These are phyloP conservation scores for Comarum palustre DNA, from an alignment of 306 rosid genomes.

Conservation along the genomic window DNA sequence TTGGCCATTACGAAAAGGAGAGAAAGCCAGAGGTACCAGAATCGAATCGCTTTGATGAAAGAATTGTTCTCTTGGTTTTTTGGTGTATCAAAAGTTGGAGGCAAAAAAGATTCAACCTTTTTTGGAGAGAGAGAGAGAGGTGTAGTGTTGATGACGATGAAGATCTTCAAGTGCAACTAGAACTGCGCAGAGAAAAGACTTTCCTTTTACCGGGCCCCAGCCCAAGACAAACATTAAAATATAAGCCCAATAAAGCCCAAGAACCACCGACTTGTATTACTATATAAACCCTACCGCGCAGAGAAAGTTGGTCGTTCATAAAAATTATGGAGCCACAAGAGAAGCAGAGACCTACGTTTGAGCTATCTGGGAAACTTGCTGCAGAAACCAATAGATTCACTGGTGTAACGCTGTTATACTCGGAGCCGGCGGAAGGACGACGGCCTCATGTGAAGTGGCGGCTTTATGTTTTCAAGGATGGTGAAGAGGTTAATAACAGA, in stretches of 20 bases:
- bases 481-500: constrained; percentile 78
- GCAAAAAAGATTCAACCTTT: neutral
- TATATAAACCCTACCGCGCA: neutral
- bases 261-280: too few relatives aligned
- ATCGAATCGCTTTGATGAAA: neutral
- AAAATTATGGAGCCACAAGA: constrained; percentile 61
- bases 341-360: constrained; percentile 89
- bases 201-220: neutral
- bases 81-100: neutral
- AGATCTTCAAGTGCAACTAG: neutral
- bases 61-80: neutral
- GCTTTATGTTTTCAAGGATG: constrained; percentile 89
- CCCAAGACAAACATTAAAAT: neutral
- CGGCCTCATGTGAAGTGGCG: constrained; percentile 80
- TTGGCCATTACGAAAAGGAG: constrained; percentile 17
- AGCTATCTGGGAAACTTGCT: constrained; percentile 88
- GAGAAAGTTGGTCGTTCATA: neutral
- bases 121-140: neutral
- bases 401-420: constrained; percentile 74
- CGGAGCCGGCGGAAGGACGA: constrained; percentile 78
- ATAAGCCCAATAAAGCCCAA: neutral
- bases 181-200: neutral
- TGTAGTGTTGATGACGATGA: neutral
- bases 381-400: constrained; percentile 84
- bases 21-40: constrained; percentile 16